A percentile compares a stretch with the other conserved stretches of the same genome.
phyloP scores from a whole-genome alignment of 352 stramenopile genomes.

The Phytophthora fragariaefolia region DNA sequence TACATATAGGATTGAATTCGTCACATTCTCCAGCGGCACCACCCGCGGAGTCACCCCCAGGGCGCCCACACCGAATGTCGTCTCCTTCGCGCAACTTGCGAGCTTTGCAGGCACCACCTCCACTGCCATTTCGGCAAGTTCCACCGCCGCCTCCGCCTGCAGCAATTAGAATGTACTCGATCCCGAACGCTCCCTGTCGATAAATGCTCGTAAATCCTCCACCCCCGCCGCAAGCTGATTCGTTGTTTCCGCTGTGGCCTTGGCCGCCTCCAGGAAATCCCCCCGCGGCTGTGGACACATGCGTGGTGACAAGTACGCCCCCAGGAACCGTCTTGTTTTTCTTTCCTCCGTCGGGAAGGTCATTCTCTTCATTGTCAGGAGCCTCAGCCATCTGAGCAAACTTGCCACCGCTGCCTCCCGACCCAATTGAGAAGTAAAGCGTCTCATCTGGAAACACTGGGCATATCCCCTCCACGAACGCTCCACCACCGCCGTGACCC shows the following conservation, averaged over 20 bases:
- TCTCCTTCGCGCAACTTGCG: slow-evolving; percentile 41
- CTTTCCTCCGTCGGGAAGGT: slow-evolving; percentile 10
- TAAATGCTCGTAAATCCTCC: slow-evolving; percentile 80
- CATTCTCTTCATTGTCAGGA: slow-evolving; percentile 26
- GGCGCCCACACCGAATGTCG: slow-evolving; percentile 59
- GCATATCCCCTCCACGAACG: slow-evolving; percentile 69
- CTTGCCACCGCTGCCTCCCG: slow-evolving; percentile 50
- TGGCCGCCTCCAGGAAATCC: slow-evolving; percentile 60
- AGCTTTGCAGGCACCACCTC: slow-evolving; percentile 42
- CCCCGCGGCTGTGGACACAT: slow-evolving; percentile 51
- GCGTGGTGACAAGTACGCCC: slow-evolving; percentile 42
- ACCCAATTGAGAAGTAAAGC: slow-evolving; percentile 65
- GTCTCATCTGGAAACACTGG: slow-evolving; percentile 73
- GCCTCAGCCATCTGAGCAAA: slow-evolving; percentile 53
- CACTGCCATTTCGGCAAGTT: slow-evolving; percentile 68
- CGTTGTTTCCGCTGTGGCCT: slow-evolving; percentile 74
- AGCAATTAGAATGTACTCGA: slow-evolving; percentile 75
- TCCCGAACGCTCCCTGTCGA: slow-evolving; percentile 62
- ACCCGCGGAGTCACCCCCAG: slow-evolving; percentile 46
- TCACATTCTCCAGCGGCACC: slow-evolving; percentile 63
- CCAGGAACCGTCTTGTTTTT: slow-evolving; percentile 31
- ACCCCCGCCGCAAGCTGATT: slow-evolving; percentile 68
- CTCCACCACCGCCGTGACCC: slow-evolving; percentile 67
- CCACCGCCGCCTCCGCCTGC: slow-evolving; percentile 69
- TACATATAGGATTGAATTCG: slow-evolving; percentile 64